Evolutionary conservation across 306 rosid species (phyloP).

Genomic region (Vicia faba): DNA sequence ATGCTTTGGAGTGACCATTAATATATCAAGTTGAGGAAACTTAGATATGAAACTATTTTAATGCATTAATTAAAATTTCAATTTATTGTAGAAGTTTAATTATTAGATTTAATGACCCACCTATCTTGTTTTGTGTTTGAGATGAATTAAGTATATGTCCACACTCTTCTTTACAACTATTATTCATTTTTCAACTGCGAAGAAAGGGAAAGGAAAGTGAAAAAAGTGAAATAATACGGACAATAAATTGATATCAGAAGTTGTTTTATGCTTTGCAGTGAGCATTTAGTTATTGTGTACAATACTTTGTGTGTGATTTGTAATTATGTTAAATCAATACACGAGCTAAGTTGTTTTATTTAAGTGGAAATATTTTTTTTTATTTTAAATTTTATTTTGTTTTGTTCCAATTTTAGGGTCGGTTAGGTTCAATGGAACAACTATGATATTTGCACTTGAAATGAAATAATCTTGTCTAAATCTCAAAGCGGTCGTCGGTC

Average conservation of each 20-base stretch:
- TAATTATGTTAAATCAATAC: not conserved
- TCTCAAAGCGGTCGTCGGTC: no score
- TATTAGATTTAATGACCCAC: constrained; percentile 33
- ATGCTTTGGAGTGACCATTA: constrained; percentile 44
- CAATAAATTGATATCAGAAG: constrained; percentile 35
- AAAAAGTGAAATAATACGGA: constrained; percentile 24
- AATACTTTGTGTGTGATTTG: not conserved
- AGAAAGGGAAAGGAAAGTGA: constrained; percentile 19
- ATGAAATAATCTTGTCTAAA: no score
- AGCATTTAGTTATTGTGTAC: constrained; percentile 26
- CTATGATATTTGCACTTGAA: no score
- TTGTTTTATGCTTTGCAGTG: constrained; percentile 19
- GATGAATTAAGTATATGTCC: constrained; percentile 8
- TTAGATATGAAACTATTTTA: constrained; percentile 26
- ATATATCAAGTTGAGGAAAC: constrained; percentile 33
- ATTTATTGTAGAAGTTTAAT: constrained; percentile 20
- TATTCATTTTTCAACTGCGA: constrained; percentile 1
- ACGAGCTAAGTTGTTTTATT: not conserved
- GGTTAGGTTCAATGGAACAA: no score
- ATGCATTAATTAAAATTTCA: constrained; percentile 18
- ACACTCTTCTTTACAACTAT: constrained; percentile 15
- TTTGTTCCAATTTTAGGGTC: no score
- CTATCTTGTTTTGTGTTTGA: constrained; percentile 28
- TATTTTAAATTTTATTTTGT: no score
- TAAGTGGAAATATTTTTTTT: no score